Evolutionary conservation across 148 eudicot genomes (phyloP).

Genomic region (Rhododendron griersonianum): DNA sequence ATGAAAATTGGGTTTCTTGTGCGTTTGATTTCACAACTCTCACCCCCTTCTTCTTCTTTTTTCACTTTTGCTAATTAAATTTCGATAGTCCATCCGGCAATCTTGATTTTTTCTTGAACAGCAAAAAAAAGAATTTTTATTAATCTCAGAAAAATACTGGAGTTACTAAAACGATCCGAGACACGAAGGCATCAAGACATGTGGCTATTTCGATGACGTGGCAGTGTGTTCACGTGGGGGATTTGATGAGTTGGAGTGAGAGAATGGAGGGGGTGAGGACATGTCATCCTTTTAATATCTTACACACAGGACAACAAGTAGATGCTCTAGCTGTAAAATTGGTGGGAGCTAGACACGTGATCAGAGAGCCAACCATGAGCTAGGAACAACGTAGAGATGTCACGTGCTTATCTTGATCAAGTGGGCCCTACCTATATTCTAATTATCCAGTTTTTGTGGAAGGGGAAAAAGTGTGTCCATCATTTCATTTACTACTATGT

Average conservation of each 20-base stretch:
- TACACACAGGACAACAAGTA: not conserved
- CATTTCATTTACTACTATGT: too few species aligned
- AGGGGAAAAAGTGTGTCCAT: too few species aligned
- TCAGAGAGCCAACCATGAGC: not conserved
- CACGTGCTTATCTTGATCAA: too few species aligned
- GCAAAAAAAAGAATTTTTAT: too few species aligned
- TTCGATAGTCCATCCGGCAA: not conserved
- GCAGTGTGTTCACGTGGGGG: not conserved
- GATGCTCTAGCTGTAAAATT: too few species aligned
- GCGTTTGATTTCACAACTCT: not conserved
- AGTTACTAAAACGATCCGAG: too few species aligned
- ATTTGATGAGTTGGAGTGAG: slow-evolving; percentile 12
- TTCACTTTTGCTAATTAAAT: not conserved
- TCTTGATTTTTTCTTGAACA: not conserved
- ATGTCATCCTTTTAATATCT: not conserved
- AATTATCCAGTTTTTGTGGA: too few species aligned
- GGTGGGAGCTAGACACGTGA: not conserved
- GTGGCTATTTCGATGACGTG: not conserved
- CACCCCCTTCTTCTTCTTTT: too few species aligned
- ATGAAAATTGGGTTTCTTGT: not conserved
- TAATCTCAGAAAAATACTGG: too few species aligned
- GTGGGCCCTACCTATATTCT: too few species aligned
- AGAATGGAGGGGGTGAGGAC: slow-evolving; percentile 9
- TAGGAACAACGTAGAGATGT: too few species aligned
- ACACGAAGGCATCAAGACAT: too few species aligned